These are phyloP conservation scores for Capsella bursapastoris DNA, from an alignment of 345 rosid species.

Conservation along the genomic window DNA sequence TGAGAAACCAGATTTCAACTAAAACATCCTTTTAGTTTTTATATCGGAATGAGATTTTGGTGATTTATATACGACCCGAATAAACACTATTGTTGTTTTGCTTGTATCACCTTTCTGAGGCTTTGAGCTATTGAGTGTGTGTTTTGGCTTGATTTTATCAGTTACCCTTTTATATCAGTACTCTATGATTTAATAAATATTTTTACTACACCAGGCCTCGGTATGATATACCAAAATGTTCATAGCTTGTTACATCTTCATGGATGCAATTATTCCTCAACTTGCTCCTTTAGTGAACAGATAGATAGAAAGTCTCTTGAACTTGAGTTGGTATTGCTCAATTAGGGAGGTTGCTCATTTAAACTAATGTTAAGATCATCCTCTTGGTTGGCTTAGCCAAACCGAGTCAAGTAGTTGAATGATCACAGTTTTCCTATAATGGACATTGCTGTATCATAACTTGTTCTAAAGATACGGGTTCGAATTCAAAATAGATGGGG, in stretches of 20 bases:
- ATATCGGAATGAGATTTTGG: slow-evolving; percentile 21
- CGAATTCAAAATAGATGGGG: neutral
- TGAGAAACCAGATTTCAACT: slow-evolving; percentile 51
- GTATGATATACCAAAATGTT: neutral
- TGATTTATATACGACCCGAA: slow-evolving; percentile 15
- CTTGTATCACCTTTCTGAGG: slow-evolving; percentile 32
- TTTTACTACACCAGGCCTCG: neutral
- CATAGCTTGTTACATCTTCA: neutral
- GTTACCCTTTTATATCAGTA: neutral
- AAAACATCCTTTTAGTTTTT: slow-evolving; percentile 24
- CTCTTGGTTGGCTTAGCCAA: neutral
- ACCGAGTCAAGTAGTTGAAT: neutral
- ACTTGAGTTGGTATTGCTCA: neutral
- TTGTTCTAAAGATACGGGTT: neutral
- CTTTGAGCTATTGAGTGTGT: slow-evolving; percentile 27
- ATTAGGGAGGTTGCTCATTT: neutral
- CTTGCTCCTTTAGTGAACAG: neutral
- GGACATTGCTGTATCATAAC: neutral
- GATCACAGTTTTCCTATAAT: neutral
- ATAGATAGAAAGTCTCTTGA: too few species aligned
- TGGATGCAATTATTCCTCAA: neutral
- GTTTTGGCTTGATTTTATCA: slow-evolving; percentile 7
- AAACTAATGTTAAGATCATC: neutral
- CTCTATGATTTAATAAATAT: slow-evolving; percentile 10
- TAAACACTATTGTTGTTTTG: slow-evolving; percentile 34